Evolutionary conservation across 768 basidiomycete genomes (phyloP).

Genomic region (Amanita pallidorosea): DNA sequence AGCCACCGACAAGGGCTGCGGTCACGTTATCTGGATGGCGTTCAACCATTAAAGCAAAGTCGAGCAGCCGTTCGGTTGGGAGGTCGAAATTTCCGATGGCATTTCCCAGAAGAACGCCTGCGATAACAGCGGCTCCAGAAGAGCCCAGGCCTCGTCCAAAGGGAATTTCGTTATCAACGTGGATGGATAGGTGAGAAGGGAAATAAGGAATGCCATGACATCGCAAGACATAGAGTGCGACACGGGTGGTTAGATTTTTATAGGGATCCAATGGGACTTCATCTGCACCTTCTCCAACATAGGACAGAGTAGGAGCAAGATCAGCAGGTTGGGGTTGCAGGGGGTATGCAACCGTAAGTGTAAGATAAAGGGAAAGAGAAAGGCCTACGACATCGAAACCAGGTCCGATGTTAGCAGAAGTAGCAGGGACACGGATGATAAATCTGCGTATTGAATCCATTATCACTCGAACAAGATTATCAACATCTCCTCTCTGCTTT

Average conservation of each 20-base stretch:
- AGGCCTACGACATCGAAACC: constrained; percentile 99
- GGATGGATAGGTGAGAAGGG: constrained; percentile 66
- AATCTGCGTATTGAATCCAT: constrained; percentile 25
- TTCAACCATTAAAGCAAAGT: constrained; percentile 98
- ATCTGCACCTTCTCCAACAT: constrained; percentile 80
- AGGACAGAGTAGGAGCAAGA: constrained; percentile 52
- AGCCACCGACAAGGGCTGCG: constrained; percentile 92
- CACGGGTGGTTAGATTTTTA: constrained; percentile 94
- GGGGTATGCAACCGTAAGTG: constrained; percentile 46
- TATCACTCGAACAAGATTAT: background rate
- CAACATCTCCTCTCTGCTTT: background rate
- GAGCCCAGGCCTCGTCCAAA: constrained; percentile 97
- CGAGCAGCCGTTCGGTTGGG: constrained; percentile 63
- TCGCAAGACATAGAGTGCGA: constrained; percentile 95
- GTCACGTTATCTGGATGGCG: constrained; percentile 99
- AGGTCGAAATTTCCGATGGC: constrained; percentile 70
- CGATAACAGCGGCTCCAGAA: constrained; percentile 98
- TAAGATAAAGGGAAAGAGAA: constrained; percentile 80
- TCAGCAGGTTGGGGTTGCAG: constrained; percentile 20
- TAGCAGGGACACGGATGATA: constrained; percentile 85
- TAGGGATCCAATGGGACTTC: constrained; percentile 92
- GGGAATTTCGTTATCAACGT: constrained; percentile 87
- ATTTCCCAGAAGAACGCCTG: constrained; percentile 85
- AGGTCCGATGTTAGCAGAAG: constrained; percentile 96
- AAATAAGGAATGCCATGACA: constrained; percentile 70